phyloP scores from a whole-genome alignment of 2,329 filamentous ascomycete genomes.

The Coleophoma cylindrospora region DNA sequence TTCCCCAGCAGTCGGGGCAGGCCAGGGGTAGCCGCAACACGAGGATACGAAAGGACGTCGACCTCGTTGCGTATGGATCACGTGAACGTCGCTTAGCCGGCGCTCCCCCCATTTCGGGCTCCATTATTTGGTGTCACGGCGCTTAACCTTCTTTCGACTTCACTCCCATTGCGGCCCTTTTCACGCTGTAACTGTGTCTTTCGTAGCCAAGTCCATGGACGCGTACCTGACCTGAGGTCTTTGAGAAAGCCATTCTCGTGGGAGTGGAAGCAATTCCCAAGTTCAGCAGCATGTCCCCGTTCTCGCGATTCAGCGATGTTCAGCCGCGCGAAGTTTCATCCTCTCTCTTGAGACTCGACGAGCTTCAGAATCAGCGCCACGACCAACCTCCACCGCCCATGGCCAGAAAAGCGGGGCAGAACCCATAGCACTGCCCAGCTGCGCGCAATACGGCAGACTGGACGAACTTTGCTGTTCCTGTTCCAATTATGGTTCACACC shows the following conservation, averaged over 20 bases:
- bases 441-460: slow-evolving; percentile 3
- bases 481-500: slow-evolving; percentile 1
- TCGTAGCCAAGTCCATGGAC: not conserved
- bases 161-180: not conserved
- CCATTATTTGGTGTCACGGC: not conserved
- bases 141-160: not conserved
- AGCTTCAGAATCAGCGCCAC: slow-evolving; percentile 19
- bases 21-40: too few species aligned
- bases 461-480: slow-evolving; percentile 4
- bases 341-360: slow-evolving; percentile 17
- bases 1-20: too few species aligned
- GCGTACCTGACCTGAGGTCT: not conserved
- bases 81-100: too few species aligned
- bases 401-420: slow-evolving; percentile 2
- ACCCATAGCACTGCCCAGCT: not conserved
- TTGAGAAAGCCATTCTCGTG: not conserved
- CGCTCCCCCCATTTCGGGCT: too few species aligned
- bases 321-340: slow-evolving; percentile 20
- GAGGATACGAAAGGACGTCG: too few species aligned
- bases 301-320: slow-evolving; percentile 3
- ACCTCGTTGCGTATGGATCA: too few species aligned
- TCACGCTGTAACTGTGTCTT: not conserved
- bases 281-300: not conserved
- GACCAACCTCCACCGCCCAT: not conserved
- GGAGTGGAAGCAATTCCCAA: not conserved